Evolutionary conservation across 768 basidiomycete species (phyloP).

Genomic region (Leccinum fibrillosum): DNA sequence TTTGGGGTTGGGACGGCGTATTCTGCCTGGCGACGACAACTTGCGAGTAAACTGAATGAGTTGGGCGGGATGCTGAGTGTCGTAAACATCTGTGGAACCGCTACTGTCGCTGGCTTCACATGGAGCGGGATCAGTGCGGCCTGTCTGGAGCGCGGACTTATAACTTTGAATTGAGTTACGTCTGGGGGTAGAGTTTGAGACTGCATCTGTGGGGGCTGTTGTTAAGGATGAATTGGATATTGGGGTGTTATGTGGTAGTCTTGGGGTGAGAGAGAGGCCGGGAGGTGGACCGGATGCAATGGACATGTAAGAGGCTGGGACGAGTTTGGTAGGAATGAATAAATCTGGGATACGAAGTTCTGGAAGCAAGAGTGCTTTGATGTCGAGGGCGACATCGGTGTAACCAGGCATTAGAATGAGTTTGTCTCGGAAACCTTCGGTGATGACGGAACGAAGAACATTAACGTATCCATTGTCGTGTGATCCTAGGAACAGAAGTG

Average conservation of each 20-base stretch:
- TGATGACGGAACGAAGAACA: conserved; percentile 59
- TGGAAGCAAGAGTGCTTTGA: conserved; percentile 55
- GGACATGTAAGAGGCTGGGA: conserved; percentile 23
- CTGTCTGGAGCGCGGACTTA: conserved; percentile 38
- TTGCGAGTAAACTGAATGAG: conserved; percentile 25
- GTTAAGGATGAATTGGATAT: conserved; percentile 12
- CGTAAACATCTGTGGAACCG: conserved; percentile 44
- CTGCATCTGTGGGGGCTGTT: conserved; percentile 9
- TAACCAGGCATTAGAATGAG: conserved; percentile 64
- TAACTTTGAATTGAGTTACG: conserved; percentile 35
- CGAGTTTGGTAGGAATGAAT: conserved; percentile 58
- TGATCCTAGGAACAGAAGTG: conserved; percentile 42
- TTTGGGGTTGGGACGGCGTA: conserved; percentile 48
- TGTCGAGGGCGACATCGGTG: conserved; percentile 55
- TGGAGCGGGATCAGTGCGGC: conserved; percentile 28
- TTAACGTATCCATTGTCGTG: conserved; percentile 74
- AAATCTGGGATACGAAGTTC: conserved; percentile 52
- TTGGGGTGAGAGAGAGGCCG: conserved; percentile 20
- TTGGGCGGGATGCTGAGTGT: conserved; percentile 25
- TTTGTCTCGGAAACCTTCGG: conserved; percentile 62
- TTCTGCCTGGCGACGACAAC: conserved; percentile 33
- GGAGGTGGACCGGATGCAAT: conserved; percentile 26
- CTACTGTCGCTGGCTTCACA: conserved; percentile 46
- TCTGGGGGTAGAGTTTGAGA: conserved; percentile 11
- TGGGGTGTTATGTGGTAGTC: conserved; percentile 8